Percentiles rank a stretch among this genome's conserved stretches.
Conservation (phyloP, 345 rosid genomes). For the Salix exigua region DNA sequence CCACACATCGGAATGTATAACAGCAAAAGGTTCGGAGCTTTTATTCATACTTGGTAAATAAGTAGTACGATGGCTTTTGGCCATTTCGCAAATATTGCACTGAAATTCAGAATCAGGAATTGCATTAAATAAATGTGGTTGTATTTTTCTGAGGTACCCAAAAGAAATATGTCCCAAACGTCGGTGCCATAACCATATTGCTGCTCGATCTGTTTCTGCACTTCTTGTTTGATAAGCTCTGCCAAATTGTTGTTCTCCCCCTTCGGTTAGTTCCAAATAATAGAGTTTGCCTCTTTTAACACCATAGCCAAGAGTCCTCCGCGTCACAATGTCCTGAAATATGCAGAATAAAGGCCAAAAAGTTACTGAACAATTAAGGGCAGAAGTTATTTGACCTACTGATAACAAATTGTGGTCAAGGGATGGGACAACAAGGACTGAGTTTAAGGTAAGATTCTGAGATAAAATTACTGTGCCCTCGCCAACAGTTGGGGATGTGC, state of each 20-base stretch:
- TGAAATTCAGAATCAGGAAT: not conserved
- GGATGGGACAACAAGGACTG: no score
- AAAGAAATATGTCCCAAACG: not conserved
- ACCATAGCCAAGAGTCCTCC: not conserved
- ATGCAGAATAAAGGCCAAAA: no score
- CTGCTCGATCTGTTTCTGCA: not conserved
- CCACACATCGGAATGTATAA: not conserved
- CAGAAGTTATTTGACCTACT: no score
- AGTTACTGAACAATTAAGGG: no score
- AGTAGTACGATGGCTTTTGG: not conserved
- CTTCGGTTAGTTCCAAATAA: no score
- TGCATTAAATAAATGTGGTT: not conserved
- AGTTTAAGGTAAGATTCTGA: fast-evolving
- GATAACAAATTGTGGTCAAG: no score
- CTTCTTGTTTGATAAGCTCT: no score
- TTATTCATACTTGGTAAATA: not conserved
- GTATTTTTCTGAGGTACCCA: not conserved
- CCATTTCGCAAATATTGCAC: not conserved
- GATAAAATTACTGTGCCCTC: no score
- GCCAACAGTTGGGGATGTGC: no score
- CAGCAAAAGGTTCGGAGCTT: not conserved
- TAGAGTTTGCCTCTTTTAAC: not conserved
- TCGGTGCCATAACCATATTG: not conserved
- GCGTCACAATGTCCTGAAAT: no score
- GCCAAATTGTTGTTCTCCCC: no score